Base-by-base conservation (phyloP, 2,329 filamentous ascomycete species). In the Epichloe baconii region DNA sequence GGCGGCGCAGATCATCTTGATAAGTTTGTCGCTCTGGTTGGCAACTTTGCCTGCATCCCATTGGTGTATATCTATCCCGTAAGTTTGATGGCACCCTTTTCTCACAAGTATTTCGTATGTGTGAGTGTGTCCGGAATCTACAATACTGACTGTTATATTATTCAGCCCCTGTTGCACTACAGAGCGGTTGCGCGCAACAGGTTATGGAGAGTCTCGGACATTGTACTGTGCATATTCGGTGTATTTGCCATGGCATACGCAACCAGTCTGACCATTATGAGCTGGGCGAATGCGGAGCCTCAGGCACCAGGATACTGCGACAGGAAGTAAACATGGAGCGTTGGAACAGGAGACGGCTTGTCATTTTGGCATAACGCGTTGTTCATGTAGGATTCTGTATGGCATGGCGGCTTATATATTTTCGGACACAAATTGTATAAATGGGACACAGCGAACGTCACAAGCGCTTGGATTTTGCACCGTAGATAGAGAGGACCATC, bases 21-120 rank as follows among this genome's bases (percentile, higher is more conserved):
- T 72, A 97, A 97, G 69, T 98, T 98, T 66, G 94, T 98, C 35
- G 86, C 89, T 21, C 76, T 98, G 40, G 90, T 98, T 19, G 93
- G 93, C 57, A 95, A 90, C 68, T 98, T 98, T 73, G 93, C 93
- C 54, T 98, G 93, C 65, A 93, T 98, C 59, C 93, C 93, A 44
- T 73, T 98, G 52, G 93, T 97, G 55, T 97, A 94, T 63, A 94
- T 98, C 50, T 98, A 98, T 65, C 94, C 93, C 57, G 90, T 96
- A 77, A 77, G 88, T 80, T 23, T 17, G 38, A 26, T 10, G 26
- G 6, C 12, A 1, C 19, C 31, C 36, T 8, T 38, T 23, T 6
- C 26, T 14, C 26, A 31, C 31, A 4, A 31, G 31, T 31, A 31
- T 4, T 21, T 50, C 49, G 26, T 47, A 19, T 35, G 43, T 37